These are phyloP conservation scores for Byssochlamys sp. DNA, from an alignment of 2,329 filamentous ascomycete genomes.

Conservation along the genomic window DNA sequence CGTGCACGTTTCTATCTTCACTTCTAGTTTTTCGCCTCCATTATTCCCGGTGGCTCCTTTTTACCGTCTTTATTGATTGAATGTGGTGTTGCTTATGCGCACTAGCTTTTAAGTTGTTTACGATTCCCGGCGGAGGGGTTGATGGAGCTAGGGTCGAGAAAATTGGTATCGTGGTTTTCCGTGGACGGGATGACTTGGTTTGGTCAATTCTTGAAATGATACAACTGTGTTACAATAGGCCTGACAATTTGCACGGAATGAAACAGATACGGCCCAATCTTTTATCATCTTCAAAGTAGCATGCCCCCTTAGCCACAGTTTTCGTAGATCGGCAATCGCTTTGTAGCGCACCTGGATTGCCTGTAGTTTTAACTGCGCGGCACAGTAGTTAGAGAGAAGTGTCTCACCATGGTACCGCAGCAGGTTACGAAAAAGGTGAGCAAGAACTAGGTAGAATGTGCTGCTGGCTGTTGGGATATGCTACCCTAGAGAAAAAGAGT, in stretches of 20 bases:
- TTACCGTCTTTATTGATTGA: not conserved
- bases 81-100: not conserved
- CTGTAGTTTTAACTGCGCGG: too few species aligned
- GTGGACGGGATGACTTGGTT: not conserved
- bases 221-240: not conserved
- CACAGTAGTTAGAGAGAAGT: too few species aligned
- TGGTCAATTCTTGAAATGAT: not conserved
- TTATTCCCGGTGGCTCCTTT: not conserved
- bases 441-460: too few species aligned
- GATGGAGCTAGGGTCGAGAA: not conserved
- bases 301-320: too few species aligned
- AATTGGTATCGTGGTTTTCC: not conserved
- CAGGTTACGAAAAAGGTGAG: too few species aligned
- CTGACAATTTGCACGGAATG: not conserved
- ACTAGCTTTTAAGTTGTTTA: not conserved
- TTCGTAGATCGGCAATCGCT: not conserved
- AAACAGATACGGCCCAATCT: not conserved
- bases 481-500: too few species aligned
- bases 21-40: not conserved
- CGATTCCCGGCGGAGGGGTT: not conserved
- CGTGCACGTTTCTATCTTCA: slow-evolving; percentile 1
- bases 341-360: too few species aligned
- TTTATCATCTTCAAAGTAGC: not conserved
- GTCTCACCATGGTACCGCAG: too few species aligned
- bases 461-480: too few species aligned